These are phyloP conservation scores for Beauveria brongniartii DNA, from an alignment of 2,329 filamentous ascomycete genomes.

Conservation along the genomic window DNA sequence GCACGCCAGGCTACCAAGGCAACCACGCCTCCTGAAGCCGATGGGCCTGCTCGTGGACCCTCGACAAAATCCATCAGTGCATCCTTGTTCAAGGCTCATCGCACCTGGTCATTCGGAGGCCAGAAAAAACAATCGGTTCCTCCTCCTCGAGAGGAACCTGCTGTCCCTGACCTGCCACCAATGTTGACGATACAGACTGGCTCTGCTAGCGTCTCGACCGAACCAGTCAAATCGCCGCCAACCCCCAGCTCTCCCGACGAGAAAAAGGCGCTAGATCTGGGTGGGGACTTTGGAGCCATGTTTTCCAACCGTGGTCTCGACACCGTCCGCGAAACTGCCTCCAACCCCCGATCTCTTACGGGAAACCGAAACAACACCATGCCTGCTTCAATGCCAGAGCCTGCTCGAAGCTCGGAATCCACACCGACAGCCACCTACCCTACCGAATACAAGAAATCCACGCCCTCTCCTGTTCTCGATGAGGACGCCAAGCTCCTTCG, in stretches of 20 bases:
- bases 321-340: constrained; percentile 34
- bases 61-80: constrained; percentile 39
- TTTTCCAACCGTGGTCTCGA: constrained; percentile 40
- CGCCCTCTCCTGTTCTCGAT: constrained; percentile 35
- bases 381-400: constrained; percentile 32
- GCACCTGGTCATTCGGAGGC: constrained; percentile 53
- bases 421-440: constrained; percentile 30
- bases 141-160: constrained; percentile 21
- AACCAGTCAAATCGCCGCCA: constrained; percentile 33
- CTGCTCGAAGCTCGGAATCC: constrained; percentile 24
- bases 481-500: constrained; percentile 46
- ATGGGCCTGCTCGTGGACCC: constrained; percentile 6
- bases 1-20: constrained; percentile 28
- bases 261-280: constrained; percentile 42
- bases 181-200: constrained; percentile 23
- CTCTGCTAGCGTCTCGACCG: constrained; percentile 1
- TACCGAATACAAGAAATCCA: constrained; percentile 33
- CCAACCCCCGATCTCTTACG: constrained; percentile 37
- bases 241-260: constrained; percentile 45
- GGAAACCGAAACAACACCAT: constrained; percentile 35
- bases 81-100: constrained; percentile 47
- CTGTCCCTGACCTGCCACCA: constrained; percentile 29
- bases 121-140: constrained; percentile 39
- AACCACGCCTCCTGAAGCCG: constrained; percentile 27
- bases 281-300: constrained; percentile 51